Conservation (phyloP, 768 basidiomycete species). For the Mycena galopus region DNA sequence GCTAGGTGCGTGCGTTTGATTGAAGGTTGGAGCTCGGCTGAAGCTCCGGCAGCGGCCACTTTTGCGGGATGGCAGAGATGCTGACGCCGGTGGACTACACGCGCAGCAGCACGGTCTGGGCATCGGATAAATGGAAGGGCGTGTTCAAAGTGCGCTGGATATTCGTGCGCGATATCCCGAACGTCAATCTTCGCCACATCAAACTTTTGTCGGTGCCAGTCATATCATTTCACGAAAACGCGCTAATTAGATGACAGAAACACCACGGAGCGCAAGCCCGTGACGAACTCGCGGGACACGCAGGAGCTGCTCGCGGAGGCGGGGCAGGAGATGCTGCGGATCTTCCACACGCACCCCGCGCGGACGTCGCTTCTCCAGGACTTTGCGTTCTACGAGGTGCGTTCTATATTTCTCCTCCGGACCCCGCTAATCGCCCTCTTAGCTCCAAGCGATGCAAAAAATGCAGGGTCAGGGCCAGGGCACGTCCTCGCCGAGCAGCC, state of each 20-base stretch:
- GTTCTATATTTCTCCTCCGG: constrained; percentile 29
- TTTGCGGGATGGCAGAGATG: constrained; percentile 99
- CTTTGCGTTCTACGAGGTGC: constrained; percentile 91
- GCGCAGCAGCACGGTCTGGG: constrained; percentile 96
- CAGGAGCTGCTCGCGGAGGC: constrained; percentile 97
- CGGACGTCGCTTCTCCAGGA: constrained; percentile 95
- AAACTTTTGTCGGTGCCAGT: constrained; percentile 50
- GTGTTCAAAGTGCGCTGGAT: constrained; percentile 99
- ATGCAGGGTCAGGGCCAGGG: constrained; percentile 55
- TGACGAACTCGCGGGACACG: constrained; percentile 97
- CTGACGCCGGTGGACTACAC: constrained; percentile 96
- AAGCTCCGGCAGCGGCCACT: constrained; percentile 78
- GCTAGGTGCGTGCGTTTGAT: constrained; percentile 66
- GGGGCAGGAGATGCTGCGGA: constrained; percentile 95
- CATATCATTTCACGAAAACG: too few species aligned
- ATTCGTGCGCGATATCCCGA: constrained; percentile 96
- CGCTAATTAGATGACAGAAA: too few species aligned
- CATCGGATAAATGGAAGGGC: constrained; percentile 99
- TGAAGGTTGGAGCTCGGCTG: not conserved
- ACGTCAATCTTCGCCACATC: constrained; percentile 90
- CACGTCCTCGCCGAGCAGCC: constrained; percentile 54
- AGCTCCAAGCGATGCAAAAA: constrained; percentile 93
- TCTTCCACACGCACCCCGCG: constrained; percentile 94
- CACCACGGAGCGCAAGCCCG: constrained; percentile 97
- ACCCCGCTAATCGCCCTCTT: constrained; percentile 2